Evolutionary conservation across 768 basidiomycete species (phyloP).

Genomic region (Lactarius sanguifluus): DNA sequence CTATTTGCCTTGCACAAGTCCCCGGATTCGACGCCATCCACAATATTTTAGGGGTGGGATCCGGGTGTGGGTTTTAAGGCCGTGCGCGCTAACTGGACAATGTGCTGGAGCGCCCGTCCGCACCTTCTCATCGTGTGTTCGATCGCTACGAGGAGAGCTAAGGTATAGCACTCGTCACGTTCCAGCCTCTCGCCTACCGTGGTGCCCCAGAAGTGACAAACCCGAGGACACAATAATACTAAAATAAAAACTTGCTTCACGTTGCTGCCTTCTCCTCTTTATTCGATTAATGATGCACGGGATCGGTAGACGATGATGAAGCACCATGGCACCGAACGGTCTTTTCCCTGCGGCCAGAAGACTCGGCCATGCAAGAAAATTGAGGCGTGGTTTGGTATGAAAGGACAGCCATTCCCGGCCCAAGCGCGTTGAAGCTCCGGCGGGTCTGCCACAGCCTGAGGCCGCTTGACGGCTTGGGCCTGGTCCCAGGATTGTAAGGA

Average conservation of each 20-base stretch:
- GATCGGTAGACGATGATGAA: neutral
- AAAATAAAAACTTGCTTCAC: neutral
- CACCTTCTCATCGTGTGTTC: neutral
- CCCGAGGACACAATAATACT: neutral
- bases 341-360: neutral
- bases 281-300: neutral
- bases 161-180: neutral
- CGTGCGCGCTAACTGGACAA: too few relatives aligned
- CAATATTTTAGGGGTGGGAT: too few relatives aligned
- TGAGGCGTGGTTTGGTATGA: neutral
- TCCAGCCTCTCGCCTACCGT: neutral
- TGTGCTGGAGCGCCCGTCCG: neutral
- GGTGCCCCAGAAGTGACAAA: neutral
- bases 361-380: neutral
- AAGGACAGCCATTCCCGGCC: neutral
- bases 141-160: neutral
- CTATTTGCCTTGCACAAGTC: too few relatives aligned
- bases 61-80: too few relatives aligned
- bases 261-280: neutral
- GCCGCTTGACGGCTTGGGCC: neutral
- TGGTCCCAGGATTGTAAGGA: neutral
- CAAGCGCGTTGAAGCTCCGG: neutral
- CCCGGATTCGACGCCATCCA: too few relatives aligned
- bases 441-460: neutral
- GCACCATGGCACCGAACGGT: neutral